These are phyloP conservation scores for Kuraishia hungarica DNA, from an alignment of 805 yeast species.

Conservation along the genomic window DNA sequence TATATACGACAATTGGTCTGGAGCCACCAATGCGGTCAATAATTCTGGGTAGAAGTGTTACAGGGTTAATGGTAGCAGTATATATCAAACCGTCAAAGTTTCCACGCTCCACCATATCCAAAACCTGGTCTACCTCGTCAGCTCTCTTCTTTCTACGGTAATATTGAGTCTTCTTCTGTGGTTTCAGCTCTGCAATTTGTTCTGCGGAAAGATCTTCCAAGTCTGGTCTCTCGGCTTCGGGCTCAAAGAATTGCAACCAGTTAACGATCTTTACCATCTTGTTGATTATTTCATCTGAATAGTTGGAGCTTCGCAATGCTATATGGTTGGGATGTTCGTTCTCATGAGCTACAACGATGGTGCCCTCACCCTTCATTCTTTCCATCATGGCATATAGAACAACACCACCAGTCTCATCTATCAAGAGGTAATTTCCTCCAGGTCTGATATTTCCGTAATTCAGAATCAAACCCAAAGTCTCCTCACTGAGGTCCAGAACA, in stretches of 20 bases:
- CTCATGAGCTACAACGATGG: conserved; percentile 73
- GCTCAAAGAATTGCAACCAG: conserved; percentile 75
- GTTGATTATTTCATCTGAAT: conserved; percentile 40
- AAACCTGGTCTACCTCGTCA: conserved; percentile 35
- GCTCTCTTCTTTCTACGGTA: conserved; percentile 55
- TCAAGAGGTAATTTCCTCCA: conserved; percentile 80
- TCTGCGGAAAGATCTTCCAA: conserved; percentile 35
- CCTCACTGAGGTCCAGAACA: conserved; percentile 77
- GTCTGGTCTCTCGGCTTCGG: conserved; percentile 49
- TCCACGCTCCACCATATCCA: conserved; percentile 39
- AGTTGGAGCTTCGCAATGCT: conserved; percentile 59
- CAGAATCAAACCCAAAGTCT: conserved; percentile 69
- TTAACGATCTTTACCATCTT: conserved; percentile 62
- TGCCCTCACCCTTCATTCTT: conserved; percentile 74
- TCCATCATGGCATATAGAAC: conserved; percentile 79
- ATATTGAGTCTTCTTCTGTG: conserved; percentile 58
- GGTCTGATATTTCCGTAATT: conserved; percentile 77
- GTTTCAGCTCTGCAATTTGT: conserved; percentile 45
- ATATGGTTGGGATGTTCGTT: conserved; percentile 87
- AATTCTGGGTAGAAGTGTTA: conserved; percentile 53
- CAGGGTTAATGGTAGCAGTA: conserved; percentile 64
- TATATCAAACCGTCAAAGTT: conserved; percentile 70
- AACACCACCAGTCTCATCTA: conserved; percentile 96
- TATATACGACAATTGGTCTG: conserved; percentile 76
- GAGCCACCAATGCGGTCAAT: conserved; percentile 72